phyloP scores from a whole-genome alignment of 2,329 filamentous ascomycete genomes.

The Pseudogymnoascus sp. region DNA sequence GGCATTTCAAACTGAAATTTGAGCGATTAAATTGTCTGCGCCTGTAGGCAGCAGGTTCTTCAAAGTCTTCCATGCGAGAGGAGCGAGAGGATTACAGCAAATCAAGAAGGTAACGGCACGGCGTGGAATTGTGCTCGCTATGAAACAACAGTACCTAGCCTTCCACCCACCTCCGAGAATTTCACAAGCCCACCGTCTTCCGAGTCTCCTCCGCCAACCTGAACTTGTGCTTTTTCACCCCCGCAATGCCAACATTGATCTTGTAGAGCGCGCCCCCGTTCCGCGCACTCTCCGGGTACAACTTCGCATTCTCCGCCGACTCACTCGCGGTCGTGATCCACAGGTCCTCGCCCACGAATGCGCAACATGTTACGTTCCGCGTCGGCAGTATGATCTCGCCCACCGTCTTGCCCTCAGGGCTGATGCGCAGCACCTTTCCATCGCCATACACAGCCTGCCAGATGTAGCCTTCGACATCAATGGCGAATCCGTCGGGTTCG shows the following conservation, averaged over 20 bases:
- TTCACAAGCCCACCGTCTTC: conserved; percentile 1
- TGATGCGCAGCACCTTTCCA: conserved; percentile 63
- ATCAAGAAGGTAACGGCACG: not conserved
- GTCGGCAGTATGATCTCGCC: conserved; percentile 72
- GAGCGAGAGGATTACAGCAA: not conserved
- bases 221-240: conserved; percentile 56
- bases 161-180: not conserved
- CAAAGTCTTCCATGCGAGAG: not conserved
- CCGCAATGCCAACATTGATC: conserved; percentile 65
- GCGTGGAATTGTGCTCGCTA: not conserved
- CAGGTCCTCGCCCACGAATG: conserved; percentile 66
- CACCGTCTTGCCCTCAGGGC: conserved; percentile 55
- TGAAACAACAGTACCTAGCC: not conserved
- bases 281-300: conserved; percentile 51
- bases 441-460: conserved; percentile 86
- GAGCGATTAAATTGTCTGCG: not conserved
- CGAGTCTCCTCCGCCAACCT: conserved; percentile 29
- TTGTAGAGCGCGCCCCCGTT: conserved; percentile 65
- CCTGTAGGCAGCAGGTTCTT: not conserved
- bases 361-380: conserved; percentile 68
- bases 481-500: conserved; percentile 73
- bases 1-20: not conserved
- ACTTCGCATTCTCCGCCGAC: conserved; percentile 46
- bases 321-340: conserved; percentile 70
- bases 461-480: conserved; percentile 76